Base-by-base conservation (phyloP, 495 filamentous ascomycete species). In the Tuber indicum region DNA sequence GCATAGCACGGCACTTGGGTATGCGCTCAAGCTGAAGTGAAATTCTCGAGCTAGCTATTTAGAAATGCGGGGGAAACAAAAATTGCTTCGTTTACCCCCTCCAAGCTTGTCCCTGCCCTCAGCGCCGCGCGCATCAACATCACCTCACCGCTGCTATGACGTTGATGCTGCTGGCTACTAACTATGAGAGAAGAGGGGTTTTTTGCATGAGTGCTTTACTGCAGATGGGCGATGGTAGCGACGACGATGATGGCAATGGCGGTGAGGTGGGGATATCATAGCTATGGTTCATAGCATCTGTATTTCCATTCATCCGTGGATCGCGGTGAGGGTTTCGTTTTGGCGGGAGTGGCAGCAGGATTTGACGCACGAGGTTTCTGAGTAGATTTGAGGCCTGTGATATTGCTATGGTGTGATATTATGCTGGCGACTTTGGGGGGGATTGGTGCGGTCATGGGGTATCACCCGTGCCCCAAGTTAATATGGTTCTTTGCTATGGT, bases 251-350 rank as follows among this genome's bases (percentile, higher is more conserved):
- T 49, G 47, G 21, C 6, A 23, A 26, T 58, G 23, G 32, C 19
- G 47, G 5, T 32, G 58, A 4, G 26, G 26, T 36, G 58, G 58
- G 14, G 26, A 36, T 66, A 32, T 5, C 5, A 3, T 36, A 5
- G 58, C 58, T 66, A 66, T 19, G 58, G 36, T 66, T 66, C 58
- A 66, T 66, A 36, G 58, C 58, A 36, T 66, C 58, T 66, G 14
- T 8, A 36, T 66, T 58, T 36, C 36, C 26, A 66, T 66, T 66
- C 58, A 66, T 36, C 58, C 58, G 58, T 32, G 32, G 58, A 66
- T 66, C 58, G 58, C 26, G 58, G 23, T 62, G 52, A 62, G 3
- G 26, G 58, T 32, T 36, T 66, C 32, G 58, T 66, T 66, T 17
- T 19, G 14, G 14, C 4, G n/a, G 23, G 49, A 52, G 52, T 14